Conservation (phyloP, 1,284 basidiomycete genomes). For the Schizophyllum commune region DNA sequence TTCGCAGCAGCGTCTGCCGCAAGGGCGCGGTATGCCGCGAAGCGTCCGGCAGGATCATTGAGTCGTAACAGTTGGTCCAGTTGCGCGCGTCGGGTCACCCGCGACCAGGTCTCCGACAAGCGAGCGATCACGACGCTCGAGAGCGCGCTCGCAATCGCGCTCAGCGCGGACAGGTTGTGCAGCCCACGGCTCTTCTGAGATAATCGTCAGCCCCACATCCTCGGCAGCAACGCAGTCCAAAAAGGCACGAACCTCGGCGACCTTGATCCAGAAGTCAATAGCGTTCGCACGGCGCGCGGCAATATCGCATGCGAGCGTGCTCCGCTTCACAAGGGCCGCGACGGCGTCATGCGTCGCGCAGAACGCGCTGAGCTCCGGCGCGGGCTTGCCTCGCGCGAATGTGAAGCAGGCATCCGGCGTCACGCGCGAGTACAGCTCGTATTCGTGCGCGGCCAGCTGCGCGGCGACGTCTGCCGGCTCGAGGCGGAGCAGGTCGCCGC, state of each 20-base stretch:
- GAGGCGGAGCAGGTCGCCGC: constrained; percentile 44
- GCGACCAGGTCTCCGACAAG: constrained; percentile 62
- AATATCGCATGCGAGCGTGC: constrained; percentile 43
- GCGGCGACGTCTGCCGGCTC: constrained; percentile 53
- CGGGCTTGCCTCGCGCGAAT: constrained; percentile 36
- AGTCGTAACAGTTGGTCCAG: constrained; percentile 45
- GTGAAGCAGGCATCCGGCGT: constrained; percentile 53
- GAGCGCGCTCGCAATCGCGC: constrained; percentile 56
- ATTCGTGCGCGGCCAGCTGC: constrained; percentile 55
- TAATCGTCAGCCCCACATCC: constrained; percentile 4
- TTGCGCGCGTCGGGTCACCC: constrained; percentile 40
- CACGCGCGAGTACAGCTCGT: constrained; percentile 49
- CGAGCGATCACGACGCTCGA: constrained; percentile 49
- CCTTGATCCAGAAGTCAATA: constrained; percentile 70
- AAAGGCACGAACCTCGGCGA: constrained; percentile 53
- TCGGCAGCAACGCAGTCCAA: background rate
- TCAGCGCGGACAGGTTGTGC: constrained; percentile 63
- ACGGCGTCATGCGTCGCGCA: constrained; percentile 55
- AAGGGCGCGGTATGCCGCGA: constrained; percentile 46
- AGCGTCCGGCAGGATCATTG: constrained; percentile 52
- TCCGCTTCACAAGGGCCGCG: constrained; percentile 57
- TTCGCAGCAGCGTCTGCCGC: constrained; percentile 28
- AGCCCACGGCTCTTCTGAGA: constrained; percentile 55
- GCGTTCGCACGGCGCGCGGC: constrained; percentile 47
- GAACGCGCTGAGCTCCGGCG: constrained; percentile 45